These are phyloP conservation scores for Aspergillus indologenus DNA, from an alignment of 495 filamentous ascomycete species.

Conservation along the genomic window DNA sequence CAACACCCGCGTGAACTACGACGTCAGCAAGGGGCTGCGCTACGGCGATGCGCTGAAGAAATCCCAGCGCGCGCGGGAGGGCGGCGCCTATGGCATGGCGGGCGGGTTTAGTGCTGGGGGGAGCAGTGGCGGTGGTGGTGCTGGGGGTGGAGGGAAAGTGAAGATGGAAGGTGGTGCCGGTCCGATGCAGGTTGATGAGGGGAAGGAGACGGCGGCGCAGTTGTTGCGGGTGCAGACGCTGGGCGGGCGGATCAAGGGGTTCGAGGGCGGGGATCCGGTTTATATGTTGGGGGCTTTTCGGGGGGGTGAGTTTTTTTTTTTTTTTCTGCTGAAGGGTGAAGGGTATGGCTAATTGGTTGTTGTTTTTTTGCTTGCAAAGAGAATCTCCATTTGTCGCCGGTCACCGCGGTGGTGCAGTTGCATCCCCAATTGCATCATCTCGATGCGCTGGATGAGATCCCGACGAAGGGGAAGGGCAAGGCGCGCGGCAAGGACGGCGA, in stretches of 20 bases:
- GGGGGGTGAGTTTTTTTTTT: conserved; percentile 45
- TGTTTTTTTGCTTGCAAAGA: conserved; percentile 37
- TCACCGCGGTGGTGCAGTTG: conserved; percentile 68
- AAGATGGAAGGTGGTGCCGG: conserved; percentile 26
- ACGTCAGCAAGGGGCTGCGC: conserved; percentile 58
- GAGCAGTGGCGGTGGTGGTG: conserved; percentile 20
- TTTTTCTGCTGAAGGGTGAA: not conserved
- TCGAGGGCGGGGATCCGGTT: conserved; percentile 56
- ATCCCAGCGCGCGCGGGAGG: conserved; percentile 45
- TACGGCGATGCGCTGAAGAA: conserved; percentile 67
- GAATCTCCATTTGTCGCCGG: conserved; percentile 64
- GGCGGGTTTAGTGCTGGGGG: conserved; percentile 58
- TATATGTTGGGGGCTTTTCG: conserved; percentile 74
- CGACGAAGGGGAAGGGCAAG: conserved; percentile 30
- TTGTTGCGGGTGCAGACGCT: conserved; percentile 49
- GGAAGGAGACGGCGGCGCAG: conserved; percentile 30
- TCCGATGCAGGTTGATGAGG: conserved; percentile 31
- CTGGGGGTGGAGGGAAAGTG: conserved; percentile 33
- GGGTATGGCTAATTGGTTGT: conserved; percentile 13
- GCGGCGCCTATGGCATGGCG: conserved; percentile 56
- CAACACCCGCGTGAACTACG: conserved; percentile 58
- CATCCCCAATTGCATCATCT: conserved; percentile 73
- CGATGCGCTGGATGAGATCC: conserved; percentile 60
- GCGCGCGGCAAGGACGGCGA: conserved; percentile 42
- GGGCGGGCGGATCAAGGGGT: conserved; percentile 62